Conservation (phyloP, 352 stramenopile genomes). For the Phytophthora ramorum region DNA sequence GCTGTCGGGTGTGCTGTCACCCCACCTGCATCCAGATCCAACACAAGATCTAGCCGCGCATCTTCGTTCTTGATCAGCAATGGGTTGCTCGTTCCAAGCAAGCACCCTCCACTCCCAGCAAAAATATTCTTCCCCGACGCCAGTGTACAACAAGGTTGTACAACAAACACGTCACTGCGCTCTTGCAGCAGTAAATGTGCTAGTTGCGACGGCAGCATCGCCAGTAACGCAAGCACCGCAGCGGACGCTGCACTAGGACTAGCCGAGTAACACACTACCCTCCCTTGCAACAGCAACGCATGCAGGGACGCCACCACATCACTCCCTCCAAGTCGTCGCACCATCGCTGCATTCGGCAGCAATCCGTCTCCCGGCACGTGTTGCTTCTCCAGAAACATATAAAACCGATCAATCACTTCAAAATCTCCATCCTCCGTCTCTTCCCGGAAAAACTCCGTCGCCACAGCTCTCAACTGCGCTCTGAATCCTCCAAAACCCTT, state of each 20-base stretch:
- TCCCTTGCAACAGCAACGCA: conserved; percentile 76
- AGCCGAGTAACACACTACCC: conserved; percentile 78
- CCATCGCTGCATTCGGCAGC: conserved; percentile 55
- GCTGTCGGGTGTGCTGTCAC: conserved; percentile 60
- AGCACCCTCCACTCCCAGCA: conserved; percentile 41
- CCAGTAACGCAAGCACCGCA: conserved; percentile 57
- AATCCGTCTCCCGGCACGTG: conserved; percentile 47
- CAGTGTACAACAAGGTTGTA: conserved; percentile 56
- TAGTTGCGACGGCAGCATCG: conserved; percentile 59
- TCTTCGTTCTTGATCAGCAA: conserved; percentile 59
- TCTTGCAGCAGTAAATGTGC: conserved; percentile 29
- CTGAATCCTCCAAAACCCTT: conserved; percentile 48
- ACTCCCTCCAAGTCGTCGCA: conserved; percentile 53
- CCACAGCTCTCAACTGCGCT: conserved; percentile 39
- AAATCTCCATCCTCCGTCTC: conserved; percentile 30
- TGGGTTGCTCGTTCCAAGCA: conserved; percentile 62
- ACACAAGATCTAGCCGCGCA: conserved; percentile 60
- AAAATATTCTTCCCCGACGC: conserved; percentile 41
- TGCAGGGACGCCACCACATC: conserved; percentile 75
- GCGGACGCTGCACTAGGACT: conserved; percentile 60
- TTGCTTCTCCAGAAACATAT: conserved; percentile 45
- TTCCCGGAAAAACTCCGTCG: conserved; percentile 41
- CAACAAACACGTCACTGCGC: conserved; percentile 38
- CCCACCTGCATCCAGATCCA: conserved; percentile 66
- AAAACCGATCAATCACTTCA: conserved; percentile 40